A percentile compares a stretch with the other conserved stretches of the same genome.
Conservation (phyloP, 2,329 filamentous ascomycete genomes). For the Alternaria arbusti region DNA sequence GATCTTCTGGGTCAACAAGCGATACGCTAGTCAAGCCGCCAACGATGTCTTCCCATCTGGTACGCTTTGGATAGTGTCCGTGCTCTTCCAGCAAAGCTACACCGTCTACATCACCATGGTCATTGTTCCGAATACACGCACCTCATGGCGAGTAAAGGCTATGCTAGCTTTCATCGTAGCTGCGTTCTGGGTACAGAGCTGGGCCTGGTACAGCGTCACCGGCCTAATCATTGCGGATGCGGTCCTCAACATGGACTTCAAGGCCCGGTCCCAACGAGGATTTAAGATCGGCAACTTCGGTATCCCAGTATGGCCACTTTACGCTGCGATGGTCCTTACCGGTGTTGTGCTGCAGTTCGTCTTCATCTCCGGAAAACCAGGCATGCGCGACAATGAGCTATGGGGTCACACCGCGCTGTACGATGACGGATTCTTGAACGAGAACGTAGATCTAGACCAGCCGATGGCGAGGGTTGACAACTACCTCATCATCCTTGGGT, state of each 20-base stretch:
- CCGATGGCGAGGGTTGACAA: slow-evolving; percentile 52
- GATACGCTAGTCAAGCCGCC: slow-evolving; percentile 49
- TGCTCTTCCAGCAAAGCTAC: slow-evolving; percentile 56
- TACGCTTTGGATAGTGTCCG: slow-evolving; percentile 55
- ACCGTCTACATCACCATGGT: slow-evolving; percentile 58
- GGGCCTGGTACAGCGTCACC: slow-evolving; percentile 56
- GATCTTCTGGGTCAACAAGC: slow-evolving; percentile 54
- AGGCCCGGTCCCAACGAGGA: slow-evolving; percentile 24
- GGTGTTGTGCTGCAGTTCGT: slow-evolving; percentile 53
- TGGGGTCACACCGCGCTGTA: slow-evolving; percentile 53
- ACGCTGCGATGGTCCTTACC: slow-evolving; percentile 36
- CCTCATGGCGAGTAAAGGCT: slow-evolving; percentile 51
- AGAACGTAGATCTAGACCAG: slow-evolving; percentile 39
- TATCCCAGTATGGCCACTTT: slow-evolving; percentile 42
- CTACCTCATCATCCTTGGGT: slow-evolving; percentile 53
- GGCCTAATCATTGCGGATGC: slow-evolving; percentile 58
- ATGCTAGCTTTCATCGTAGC: slow-evolving; percentile 51
- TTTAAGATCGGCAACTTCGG: slow-evolving; percentile 17
- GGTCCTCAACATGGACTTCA: slow-evolving; percentile 52
- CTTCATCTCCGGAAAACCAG: slow-evolving; percentile 51
- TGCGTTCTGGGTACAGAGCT: slow-evolving; percentile 57
- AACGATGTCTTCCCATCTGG: slow-evolving; percentile 53
- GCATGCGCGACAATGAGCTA: slow-evolving; percentile 47
- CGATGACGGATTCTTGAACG: slow-evolving; percentile 47
- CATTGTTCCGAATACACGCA: slow-evolving; percentile 53